Evolutionary conservation across 805 yeast species (phyloP).

Genomic region (Lipomyces kockii): DNA sequence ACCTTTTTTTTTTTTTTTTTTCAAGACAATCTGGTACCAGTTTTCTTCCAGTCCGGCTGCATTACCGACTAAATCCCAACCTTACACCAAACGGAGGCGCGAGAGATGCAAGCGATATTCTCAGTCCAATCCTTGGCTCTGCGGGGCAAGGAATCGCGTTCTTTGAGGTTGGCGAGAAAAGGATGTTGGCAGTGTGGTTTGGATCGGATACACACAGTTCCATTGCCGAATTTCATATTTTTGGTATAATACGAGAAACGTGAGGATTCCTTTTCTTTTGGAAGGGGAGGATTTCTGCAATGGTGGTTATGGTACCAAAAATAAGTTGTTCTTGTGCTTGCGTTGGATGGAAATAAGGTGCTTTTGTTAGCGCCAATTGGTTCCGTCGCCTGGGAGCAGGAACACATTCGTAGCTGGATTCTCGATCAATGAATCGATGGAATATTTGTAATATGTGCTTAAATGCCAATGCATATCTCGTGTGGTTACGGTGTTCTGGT

Average conservation of each 20-base stretch:
- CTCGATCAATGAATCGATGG: not conserved
- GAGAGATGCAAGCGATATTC: slow-evolving; percentile 22
- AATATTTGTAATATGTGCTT: not conserved
- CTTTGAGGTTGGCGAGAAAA: not conserved
- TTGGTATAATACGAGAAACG: not conserved
- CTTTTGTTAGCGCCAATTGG: not conserved
- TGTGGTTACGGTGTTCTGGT: too few relatives aligned
- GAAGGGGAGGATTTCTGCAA: slow-evolving; percentile 12
- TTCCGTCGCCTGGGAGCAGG: slow-evolving; percentile 35
- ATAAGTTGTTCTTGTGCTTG: slow-evolving; percentile 31
- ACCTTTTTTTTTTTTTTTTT: slow-evolving; percentile 16
- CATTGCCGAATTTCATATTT: slow-evolving; percentile 23
- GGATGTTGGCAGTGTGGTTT: not conserved
- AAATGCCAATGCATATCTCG: too few relatives aligned
- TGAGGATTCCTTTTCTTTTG: not conserved
- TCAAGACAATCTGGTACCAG: slow-evolving; percentile 25
- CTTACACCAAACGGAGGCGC: slow-evolving; percentile 19
- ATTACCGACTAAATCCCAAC: slow-evolving; percentile 6
- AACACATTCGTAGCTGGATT: slow-evolving; percentile 14
- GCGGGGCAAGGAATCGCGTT: not conserved
- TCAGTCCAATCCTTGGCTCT: not conserved
- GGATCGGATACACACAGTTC: slow-evolving; percentile 33
- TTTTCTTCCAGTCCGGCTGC: slow-evolving; percentile 18
- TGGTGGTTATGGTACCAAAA: slow-evolving; percentile 37
- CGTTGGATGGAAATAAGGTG: slow-evolving; percentile 26